phyloP scores from a whole-genome alignment of 2,329 filamentous ascomycete species.

The Clonostachys rosea region DNA sequence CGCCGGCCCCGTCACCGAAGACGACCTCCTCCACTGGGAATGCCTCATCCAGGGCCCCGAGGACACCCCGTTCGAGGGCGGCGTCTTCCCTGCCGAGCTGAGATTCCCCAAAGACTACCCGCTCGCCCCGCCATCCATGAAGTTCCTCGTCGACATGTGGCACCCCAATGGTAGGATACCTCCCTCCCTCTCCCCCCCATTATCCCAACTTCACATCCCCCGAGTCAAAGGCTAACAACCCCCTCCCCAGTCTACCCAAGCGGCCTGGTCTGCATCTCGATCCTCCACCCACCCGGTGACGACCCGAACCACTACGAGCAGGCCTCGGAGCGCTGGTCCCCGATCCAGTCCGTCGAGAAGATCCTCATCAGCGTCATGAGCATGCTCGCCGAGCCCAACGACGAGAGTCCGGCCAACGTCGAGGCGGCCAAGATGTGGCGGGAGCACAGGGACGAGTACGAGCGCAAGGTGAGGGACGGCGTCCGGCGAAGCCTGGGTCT shows the following conservation, averaged over 20 bases:
- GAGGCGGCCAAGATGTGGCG: constrained; percentile 97
- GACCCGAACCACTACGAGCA: constrained; percentile 98
- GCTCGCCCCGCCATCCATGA: constrained; percentile 93
- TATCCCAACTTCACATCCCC: background rate
- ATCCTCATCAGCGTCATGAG: constrained; percentile 96
- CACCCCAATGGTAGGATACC: constrained; percentile 77
- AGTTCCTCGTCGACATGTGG: constrained; percentile 89
- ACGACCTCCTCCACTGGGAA: constrained; percentile 95
- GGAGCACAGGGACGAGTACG: constrained; percentile 78
- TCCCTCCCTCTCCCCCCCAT: background rate
- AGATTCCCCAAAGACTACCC: constrained; percentile 96
- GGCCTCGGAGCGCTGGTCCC: constrained; percentile 91
- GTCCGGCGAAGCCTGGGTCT: constrained; percentile 76
- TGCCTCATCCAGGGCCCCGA: constrained; percentile 93
- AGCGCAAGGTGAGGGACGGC: constrained; percentile 76
- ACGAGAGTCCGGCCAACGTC: constrained; percentile 93
- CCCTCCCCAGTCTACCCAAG: constrained; percentile 71
- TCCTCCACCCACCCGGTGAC: constrained; percentile 92
- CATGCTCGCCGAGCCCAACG: constrained; percentile 96
- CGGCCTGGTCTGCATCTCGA: constrained; percentile 95
- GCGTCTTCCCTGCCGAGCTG: constrained; percentile 90
- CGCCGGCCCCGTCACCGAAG: constrained; percentile 86
- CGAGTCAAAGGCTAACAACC: background rate
- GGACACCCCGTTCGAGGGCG: constrained; percentile 92
- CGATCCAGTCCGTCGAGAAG: constrained; percentile 96